A percentile compares a stretch with the other conserved stretches of the same genome.
These are phyloP conservation scores for Aspergillus mulundensis DNA, from an alignment of 495 filamentous ascomycete species.

Conservation along the genomic window DNA sequence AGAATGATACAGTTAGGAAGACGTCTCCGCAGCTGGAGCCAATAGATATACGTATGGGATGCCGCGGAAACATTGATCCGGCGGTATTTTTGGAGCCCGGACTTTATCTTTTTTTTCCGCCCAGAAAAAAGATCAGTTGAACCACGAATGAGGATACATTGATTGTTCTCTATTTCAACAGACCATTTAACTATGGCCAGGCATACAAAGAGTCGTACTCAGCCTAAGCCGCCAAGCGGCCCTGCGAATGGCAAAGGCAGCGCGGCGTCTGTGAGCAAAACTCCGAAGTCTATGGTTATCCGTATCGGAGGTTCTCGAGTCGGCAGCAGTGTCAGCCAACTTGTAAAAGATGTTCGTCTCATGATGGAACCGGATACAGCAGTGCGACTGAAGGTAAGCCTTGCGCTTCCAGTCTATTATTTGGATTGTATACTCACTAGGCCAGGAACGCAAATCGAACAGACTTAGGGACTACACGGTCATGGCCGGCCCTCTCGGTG, in stretches of 20 bases:
- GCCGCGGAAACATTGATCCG: conserved; percentile 42
- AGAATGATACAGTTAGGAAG: neutral
- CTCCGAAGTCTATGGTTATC: conserved; percentile 97
- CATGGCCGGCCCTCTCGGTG: conserved; percentile 92
- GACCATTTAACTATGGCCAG: conserved; percentile 63
- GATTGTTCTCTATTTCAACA: conserved; percentile 6
- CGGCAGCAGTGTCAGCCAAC: conserved; percentile 82
- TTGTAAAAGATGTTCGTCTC: conserved; percentile 83
- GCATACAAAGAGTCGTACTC: conserved; percentile 86
- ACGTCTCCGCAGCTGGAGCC: neutral
- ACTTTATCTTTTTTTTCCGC: conserved; percentile 29
- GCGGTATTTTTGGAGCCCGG: conserved; percentile 20
- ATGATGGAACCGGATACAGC: conserved; percentile 98
- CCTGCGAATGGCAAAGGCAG: conserved; percentile 46
- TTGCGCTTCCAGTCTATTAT: neutral
- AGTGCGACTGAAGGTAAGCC: conserved; percentile 60
- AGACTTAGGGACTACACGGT: conserved; percentile 86
- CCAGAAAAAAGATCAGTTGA: conserved; percentile 24
- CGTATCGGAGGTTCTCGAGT: conserved; percentile 92
- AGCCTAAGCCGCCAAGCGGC: conserved; percentile 66
- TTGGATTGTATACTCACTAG: neutral
- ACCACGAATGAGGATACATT: conserved; percentile 14
- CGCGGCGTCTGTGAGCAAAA: conserved; percentile 47
- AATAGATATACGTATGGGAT: conserved; percentile 20
- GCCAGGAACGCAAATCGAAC: conserved; percentile 82